phyloP scores from a whole-genome alignment of 352 stramenopile species.

The Globisporangium alternatum region DNA sequence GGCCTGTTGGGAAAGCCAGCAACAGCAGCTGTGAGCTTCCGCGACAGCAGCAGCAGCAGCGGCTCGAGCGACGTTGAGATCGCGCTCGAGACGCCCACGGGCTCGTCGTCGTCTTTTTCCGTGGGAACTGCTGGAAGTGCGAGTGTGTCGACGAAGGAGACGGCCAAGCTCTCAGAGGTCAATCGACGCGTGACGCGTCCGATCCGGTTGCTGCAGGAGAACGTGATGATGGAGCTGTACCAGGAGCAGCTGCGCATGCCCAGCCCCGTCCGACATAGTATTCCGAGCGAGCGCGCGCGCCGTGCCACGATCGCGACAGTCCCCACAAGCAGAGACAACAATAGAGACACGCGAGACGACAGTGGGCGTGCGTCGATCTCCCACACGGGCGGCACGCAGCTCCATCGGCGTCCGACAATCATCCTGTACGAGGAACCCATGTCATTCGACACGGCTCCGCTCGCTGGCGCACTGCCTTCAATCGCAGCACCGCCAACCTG shows the following conservation, averaged over 20 bases:
- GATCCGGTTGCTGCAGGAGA: constrained; percentile 38
- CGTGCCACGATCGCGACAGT: constrained; percentile 1
- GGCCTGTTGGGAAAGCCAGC: background rate
- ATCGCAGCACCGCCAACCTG: constrained; percentile 6
- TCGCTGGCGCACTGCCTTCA: background rate
- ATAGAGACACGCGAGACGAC: background rate
- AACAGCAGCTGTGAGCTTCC: background rate
- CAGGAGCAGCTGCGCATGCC: constrained; percentile 36
- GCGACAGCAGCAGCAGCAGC: background rate
- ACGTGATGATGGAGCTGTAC: constrained; percentile 35
- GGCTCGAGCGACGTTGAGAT: background rate
- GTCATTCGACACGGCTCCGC: background rate
- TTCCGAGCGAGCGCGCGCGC: background rate
- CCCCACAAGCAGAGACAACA: background rate
- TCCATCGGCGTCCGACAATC: constrained; percentile 9
- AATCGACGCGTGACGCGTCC: constrained; percentile 14
- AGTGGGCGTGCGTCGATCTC: constrained; percentile 9
- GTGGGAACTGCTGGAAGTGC: background rate
- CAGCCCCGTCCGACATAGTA: constrained; percentile 15
- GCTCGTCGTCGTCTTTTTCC: background rate
- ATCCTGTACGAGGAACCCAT: constrained; percentile 12
- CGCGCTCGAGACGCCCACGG: constrained; percentile 13
- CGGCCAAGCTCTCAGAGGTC: constrained; percentile 11
- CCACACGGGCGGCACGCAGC: background rate
- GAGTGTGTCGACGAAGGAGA: background rate